Percentiles rank a stretch among this genome's conserved stretches.
Conservation (phyloP, 176 grass and related monocot species). For the Aechmea fasciata region DNA sequence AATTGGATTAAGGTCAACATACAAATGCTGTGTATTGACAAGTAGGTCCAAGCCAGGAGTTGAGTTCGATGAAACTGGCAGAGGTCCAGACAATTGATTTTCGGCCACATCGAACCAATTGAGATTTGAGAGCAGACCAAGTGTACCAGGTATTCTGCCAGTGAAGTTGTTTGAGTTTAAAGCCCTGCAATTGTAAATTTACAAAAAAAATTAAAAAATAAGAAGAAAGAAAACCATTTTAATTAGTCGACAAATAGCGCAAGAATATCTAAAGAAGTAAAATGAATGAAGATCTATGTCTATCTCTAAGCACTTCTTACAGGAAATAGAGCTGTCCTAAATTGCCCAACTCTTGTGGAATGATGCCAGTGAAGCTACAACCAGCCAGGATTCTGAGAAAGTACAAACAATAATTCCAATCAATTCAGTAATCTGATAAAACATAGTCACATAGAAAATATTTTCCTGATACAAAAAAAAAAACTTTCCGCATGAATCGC, state of each 20-base stretch:
- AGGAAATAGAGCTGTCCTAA: conserved; percentile 52
- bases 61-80: conserved; percentile 49
- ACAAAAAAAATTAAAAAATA: too few relatives aligned
- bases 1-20: conserved; percentile 11
- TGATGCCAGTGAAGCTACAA: conserved; percentile 57
- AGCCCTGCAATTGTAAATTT: conserved; percentile 31
- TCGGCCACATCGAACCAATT: conserved; percentile 69
- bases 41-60: conserved; percentile 61
- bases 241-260: too few relatives aligned
- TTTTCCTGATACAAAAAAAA: too few relatives aligned
- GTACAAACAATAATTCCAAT: not conserved
- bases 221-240: too few relatives aligned
- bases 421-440: conserved; percentile 12
- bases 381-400: conserved; percentile 67
- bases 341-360: conserved; percentile 58
- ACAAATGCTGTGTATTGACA: conserved; percentile 55
- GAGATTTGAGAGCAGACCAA: conserved; percentile 58
- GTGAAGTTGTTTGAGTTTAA: conserved; percentile 73
- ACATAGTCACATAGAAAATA: too few relatives aligned
- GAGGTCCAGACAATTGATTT: conserved; percentile 57
- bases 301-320: conserved; percentile 33
- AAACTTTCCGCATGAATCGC: too few relatives aligned
- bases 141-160: conserved; percentile 49
- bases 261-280: too few relatives aligned
- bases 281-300: not conserved